Evolutionary conservation across 768 basidiomycete species (phyloP).

Genomic region (Kwoniella dendrophila): DNA sequence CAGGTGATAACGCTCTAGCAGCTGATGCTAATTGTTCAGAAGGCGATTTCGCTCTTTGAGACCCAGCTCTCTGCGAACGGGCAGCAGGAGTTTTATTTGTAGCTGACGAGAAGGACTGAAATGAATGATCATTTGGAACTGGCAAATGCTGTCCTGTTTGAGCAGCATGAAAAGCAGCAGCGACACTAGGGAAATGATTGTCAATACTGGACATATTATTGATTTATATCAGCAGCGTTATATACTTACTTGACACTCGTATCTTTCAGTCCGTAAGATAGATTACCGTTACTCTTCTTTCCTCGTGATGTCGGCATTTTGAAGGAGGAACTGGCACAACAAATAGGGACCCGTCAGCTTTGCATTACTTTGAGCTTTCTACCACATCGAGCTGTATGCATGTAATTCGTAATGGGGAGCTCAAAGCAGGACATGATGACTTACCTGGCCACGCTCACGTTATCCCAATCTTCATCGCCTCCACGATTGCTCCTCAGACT

Average conservation of each 20-base stretch:
- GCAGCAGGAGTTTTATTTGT: slow-evolving; percentile 1
- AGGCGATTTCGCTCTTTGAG: slow-evolving; percentile 38
- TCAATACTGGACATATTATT: background rate
- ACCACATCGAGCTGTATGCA: background rate
- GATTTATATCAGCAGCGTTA: background rate
- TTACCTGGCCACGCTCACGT: slow-evolving; percentile 36
- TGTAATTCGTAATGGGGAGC: background rate
- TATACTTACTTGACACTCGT: slow-evolving; percentile 42
- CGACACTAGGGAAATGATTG: slow-evolving; percentile 28
- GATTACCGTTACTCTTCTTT: slow-evolving; percentile 10
- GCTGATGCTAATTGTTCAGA: slow-evolving; percentile 36
- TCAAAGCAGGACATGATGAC: slow-evolving; percentile 10
- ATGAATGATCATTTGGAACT: slow-evolving; percentile 13
- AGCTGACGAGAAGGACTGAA: slow-evolving; percentile 16
- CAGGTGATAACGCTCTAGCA: slow-evolving; percentile 49
- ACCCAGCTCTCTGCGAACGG: slow-evolving; percentile 9
- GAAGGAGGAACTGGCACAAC: slow-evolving; percentile 18
- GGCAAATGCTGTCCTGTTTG: slow-evolving; percentile 30
- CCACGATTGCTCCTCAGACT: slow-evolving; percentile 32
- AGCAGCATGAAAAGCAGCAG: slow-evolving; percentile 48
- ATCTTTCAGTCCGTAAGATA: slow-evolving; percentile 31
- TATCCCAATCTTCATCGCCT: slow-evolving; percentile 48
- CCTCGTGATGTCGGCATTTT: slow-evolving; percentile 32
- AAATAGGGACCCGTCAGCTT: background rate
- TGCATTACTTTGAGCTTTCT: background rate